These are phyloP conservation scores for Schizonepeta tenuifolia DNA, from an alignment of 257 asterid species.

Conservation along the genomic window DNA sequence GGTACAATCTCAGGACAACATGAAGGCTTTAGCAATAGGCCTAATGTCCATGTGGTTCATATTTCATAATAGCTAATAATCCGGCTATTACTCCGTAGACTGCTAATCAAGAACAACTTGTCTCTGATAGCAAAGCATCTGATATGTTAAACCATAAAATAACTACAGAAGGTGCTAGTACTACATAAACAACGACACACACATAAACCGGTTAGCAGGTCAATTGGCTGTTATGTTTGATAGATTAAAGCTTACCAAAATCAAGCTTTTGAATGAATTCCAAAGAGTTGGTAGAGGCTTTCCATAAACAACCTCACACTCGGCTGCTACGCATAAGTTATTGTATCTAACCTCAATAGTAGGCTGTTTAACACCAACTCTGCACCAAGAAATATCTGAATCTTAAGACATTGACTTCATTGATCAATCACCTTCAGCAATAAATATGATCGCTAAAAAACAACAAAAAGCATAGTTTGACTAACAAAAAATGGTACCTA, in stretches of 20 bases:
- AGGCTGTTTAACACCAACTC: conserved; percentile 67
- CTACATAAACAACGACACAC: background rate
- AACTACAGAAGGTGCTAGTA: too few relatives aligned
- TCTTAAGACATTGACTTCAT: background rate
- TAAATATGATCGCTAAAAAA: background rate
- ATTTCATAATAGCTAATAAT: background rate
- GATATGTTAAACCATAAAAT: background rate
- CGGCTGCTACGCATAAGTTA: conserved; percentile 57
- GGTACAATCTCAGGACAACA: background rate
- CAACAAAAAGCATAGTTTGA: background rate
- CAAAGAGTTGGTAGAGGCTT: conserved; percentile 78
- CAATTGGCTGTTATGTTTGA: background rate
- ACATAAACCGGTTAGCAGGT: background rate
- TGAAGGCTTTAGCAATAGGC: background rate
- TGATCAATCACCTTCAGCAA: background rate
- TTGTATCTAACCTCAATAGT: conserved; percentile 63
- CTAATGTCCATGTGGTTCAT: background rate
- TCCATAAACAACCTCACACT: conserved; percentile 71
- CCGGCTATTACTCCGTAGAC: background rate
- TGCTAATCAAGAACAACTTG: background rate
- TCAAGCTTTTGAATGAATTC: conserved; percentile 63
- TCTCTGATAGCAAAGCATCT: background rate
- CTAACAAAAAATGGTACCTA: conserved; percentile 32
- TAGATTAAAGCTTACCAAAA: conserved; percentile 37
- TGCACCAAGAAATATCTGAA: conserved; percentile 30